phyloP scores from a whole-genome alignment of 441 rosid genomes.

The Populus hybrid region DNA sequence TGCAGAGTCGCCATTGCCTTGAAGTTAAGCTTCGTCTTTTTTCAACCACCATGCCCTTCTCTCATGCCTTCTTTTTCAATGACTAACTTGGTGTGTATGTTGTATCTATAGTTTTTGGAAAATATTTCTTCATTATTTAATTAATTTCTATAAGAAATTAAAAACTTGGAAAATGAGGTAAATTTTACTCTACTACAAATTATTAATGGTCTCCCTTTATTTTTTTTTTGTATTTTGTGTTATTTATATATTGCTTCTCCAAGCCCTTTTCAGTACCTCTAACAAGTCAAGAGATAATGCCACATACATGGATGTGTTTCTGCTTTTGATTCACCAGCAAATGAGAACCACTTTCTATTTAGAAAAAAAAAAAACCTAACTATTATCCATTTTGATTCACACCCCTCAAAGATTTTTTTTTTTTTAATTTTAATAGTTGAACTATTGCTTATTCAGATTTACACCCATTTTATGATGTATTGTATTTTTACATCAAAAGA shows the following conservation, averaged over 20 bases:
- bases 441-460: no score
- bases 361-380: no score
- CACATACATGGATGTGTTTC: neutral
- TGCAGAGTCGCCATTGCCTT: constrained; percentile 94
- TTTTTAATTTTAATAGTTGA: no score
- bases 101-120: neutral
- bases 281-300: neutral
- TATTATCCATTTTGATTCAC: no score
- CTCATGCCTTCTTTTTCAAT: neutral
- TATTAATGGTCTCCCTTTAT: neutral
- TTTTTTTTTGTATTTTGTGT: neutral
- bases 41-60: constrained; percentile 32
- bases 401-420: no score
- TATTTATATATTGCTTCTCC: neutral
- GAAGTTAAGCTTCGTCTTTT: constrained; percentile 70
- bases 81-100: neutral
- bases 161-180: neutral
- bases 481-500: no score
- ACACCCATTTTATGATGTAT: no score
- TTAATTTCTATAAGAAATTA: no score
- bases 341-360: no score
- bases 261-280: neutral
- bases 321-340: no score
- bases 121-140: neutral
- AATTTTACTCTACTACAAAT: neutral